Conservation (phyloP, 306 rosid species). For the Herpetospermum pedunculosum region DNA sequence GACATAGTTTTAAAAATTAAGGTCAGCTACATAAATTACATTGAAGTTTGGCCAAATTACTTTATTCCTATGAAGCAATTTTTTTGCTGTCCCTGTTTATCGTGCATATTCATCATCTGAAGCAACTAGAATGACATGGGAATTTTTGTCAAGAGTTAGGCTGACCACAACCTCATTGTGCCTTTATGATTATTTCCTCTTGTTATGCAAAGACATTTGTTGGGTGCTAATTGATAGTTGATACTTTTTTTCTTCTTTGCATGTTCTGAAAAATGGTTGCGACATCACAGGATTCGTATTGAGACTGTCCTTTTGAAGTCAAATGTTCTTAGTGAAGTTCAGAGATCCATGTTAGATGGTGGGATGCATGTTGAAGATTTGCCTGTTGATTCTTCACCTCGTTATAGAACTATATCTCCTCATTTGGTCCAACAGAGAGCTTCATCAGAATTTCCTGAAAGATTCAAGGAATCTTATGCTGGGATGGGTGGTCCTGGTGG, state of each 20-base stretch:
- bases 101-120: not conserved
- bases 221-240: not conserved
- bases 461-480: conserved; percentile 37
- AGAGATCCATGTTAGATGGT: conserved; percentile 77
- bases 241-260: not conserved
- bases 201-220: not conserved
- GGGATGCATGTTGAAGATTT: conserved; percentile 87
- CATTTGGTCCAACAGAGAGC: conserved; percentile 43
- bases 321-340: conserved; percentile 71
- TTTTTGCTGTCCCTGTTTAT: not conserved
- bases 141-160: not conserved
- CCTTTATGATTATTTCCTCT: not conserved
- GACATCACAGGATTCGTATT: conserved; percentile 59
- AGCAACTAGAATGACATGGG: not conserved
- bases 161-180: not conserved
- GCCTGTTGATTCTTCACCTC: conserved; percentile 54
- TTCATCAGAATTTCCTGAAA: conserved; percentile 56
- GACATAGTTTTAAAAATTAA: not conserved
- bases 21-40: not conserved
- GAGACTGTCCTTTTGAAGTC: conserved; percentile 81
- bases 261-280: conserved; percentile 16
- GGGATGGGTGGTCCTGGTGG: conserved; percentile 73
- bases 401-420: conserved; percentile 36
- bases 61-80: not conserved
- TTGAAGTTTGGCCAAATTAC: not conserved